Evolutionary conservation across 768 basidiomycete species (phyloP).

Genomic region (Boletus rex-veris): DNA sequence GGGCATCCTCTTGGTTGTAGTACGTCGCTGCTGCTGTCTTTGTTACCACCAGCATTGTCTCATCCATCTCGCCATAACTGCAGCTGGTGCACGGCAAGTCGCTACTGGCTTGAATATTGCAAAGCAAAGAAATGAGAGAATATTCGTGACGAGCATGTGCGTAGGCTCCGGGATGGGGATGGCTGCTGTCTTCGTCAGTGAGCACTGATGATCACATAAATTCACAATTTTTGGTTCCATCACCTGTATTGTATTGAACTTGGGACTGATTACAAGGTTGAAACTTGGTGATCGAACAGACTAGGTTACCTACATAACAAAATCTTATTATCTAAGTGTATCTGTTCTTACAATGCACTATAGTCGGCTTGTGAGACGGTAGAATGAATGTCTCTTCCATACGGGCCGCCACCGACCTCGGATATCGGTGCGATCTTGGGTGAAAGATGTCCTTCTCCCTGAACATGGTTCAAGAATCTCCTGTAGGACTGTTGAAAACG

Average conservation of each 20-base stretch:
- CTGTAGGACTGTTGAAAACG: conserved; percentile 25
- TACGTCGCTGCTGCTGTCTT: conserved; percentile 37
- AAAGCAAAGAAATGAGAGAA: conserved; percentile 67
- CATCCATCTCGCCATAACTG: conserved; percentile 3
- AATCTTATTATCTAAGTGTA: no score
- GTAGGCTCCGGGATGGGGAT: conserved; percentile 90
- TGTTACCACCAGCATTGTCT: neutral
- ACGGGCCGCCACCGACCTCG: conserved; percentile 62
- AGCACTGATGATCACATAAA: conserved; percentile 48
- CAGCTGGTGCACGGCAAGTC: conserved; percentile 83
- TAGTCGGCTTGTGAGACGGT: neutral
- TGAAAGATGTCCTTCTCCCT: conserved; percentile 60
- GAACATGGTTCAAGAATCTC: conserved; percentile 54
- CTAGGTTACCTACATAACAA: no score
- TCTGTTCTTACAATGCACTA: no score
- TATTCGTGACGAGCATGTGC: conserved; percentile 92
- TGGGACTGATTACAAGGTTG: neutral
- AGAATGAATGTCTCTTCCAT: conserved; percentile 44
- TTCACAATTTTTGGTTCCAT: neutral
- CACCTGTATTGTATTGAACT: neutral
- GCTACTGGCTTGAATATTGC: conserved; percentile 81
- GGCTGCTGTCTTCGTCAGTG: conserved; percentile 82
- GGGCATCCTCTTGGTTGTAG: conserved; percentile 87
- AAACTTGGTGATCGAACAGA: no score
- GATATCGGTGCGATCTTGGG: conserved; percentile 63